phyloP scores from a whole-genome alignment of 768 basidiomycete genomes.

The Antrodiella citrinella region DNA sequence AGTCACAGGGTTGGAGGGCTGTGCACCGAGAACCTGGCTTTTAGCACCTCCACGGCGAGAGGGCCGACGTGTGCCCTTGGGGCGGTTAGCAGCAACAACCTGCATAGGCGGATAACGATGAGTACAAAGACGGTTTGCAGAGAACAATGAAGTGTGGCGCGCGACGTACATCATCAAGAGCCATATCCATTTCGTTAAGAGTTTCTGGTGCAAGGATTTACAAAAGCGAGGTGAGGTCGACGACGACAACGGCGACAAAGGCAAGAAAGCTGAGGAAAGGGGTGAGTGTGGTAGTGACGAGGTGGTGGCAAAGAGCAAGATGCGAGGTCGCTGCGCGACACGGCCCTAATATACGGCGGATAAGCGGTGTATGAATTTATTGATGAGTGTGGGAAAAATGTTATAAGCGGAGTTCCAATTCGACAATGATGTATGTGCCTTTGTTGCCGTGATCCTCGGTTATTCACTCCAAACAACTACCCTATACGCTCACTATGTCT shows the following conservation, averaged over 20 bases:
- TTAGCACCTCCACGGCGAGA: constrained; percentile 41
- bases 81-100: constrained; percentile 58
- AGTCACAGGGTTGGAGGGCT: constrained; percentile 37
- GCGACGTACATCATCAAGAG: constrained; percentile 68
- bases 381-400: constrained; percentile 5
- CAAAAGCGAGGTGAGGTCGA: not conserved
- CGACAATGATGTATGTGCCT: constrained; percentile 27
- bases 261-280: not conserved
- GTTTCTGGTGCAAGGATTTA: not conserved
- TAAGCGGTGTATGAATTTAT: not conserved
- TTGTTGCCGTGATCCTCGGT: no score
- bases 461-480: no score
- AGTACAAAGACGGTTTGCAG: no score
- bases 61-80: constrained; percentile 36
- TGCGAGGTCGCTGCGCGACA: not conserved
- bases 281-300: not conserved
- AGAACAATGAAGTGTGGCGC: no score
- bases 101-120: no score
- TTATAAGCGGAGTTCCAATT: constrained; percentile 7
- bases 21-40: constrained; percentile 51
- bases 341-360: not conserved
- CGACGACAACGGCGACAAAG: not conserved
- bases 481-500: no score
- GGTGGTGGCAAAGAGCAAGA: not conserved
- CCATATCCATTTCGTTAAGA: constrained; percentile 58